A percentile compares a stretch with the other conserved stretches of the same genome.
Evolutionary conservation across 2,329 filamentous ascomycete species (phyloP).

Genomic region (Laburnicola sp.): DNA sequence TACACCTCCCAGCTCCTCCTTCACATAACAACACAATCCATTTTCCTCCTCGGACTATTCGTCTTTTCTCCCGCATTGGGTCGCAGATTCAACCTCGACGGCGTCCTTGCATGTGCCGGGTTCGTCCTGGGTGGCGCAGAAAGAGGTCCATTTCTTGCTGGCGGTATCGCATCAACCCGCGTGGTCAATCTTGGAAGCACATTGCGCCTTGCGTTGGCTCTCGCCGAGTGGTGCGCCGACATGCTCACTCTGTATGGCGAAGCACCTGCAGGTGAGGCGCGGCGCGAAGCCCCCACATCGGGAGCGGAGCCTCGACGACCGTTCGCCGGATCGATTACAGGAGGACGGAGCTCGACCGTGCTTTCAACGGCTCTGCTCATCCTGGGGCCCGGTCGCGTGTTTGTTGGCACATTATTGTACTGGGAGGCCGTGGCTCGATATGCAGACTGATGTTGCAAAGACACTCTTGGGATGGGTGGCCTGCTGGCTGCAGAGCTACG

Average conservation of each 20-base stretch:
- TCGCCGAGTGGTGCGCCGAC: background rate
- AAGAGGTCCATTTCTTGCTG: background rate
- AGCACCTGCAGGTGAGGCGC: constrained; percentile 11
- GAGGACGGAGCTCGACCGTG: constrained; percentile 26
- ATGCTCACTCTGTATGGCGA: constrained; percentile 17
- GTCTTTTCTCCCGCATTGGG: constrained; percentile 6
- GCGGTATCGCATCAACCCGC: background rate
- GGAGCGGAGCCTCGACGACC: constrained; percentile 34
- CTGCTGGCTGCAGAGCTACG: constrained; percentile 29
- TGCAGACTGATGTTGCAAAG: constrained; percentile 18
- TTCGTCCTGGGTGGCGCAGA: constrained; percentile 16
- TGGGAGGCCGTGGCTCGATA: constrained; percentile 19
- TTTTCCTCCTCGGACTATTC: constrained; percentile 11
- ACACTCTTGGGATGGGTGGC: constrained; percentile 13
- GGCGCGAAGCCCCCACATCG: constrained; percentile 17
- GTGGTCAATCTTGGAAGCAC: constrained; percentile 13
- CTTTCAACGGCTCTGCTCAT: constrained; percentile 22
- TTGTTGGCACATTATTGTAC: background rate
- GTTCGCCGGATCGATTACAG: constrained; percentile 15
- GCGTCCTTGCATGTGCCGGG: background rate
- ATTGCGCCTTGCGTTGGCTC: constrained; percentile 3
- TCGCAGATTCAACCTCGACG: background rate
- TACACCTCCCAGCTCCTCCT: background rate
- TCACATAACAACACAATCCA: constrained; percentile 19
- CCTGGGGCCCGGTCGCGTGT: constrained; percentile 19